A percentile compares a stretch with the other conserved stretches of the same genome.
These are phyloP conservation scores for Xylaria sp. DNA, from an alignment of 2,329 filamentous ascomycete genomes.

Conservation along the genomic window DNA sequence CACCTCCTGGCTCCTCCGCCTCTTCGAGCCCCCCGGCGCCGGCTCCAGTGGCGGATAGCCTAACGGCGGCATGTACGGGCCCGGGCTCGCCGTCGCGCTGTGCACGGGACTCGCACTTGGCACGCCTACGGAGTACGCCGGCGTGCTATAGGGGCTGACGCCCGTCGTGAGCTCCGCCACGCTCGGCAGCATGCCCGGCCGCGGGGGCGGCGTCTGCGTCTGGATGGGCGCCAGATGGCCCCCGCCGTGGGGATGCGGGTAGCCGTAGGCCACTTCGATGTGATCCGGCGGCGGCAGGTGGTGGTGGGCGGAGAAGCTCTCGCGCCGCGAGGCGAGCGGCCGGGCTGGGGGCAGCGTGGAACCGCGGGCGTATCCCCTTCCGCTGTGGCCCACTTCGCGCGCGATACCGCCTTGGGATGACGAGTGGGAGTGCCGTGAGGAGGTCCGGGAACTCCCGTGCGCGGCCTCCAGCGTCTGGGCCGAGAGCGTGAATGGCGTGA, in stretches of 20 bases:
- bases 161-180: constrained; percentile 61
- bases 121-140: constrained; percentile 45
- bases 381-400: constrained; percentile 35
- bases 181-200: constrained; percentile 50
- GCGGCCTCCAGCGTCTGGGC: constrained; percentile 45
- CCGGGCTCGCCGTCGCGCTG: constrained; percentile 40
- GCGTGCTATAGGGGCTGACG: constrained; percentile 55
- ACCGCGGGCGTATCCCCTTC: constrained; percentile 33
- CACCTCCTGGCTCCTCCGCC: constrained; percentile 47
- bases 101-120: constrained; percentile 36
- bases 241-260: constrained; percentile 33
- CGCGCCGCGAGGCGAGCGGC: constrained; percentile 38
- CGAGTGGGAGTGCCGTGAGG: constrained; percentile 37
- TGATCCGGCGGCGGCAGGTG: constrained; percentile 26
- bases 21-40: constrained; percentile 40
- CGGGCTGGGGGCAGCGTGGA: constrained; percentile 29
- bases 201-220: constrained; percentile 34
- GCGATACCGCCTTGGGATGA: constrained; percentile 44
- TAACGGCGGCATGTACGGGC: constrained; percentile 33
- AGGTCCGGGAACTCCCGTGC: constrained; percentile 36
- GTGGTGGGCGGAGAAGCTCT: constrained; percentile 34
- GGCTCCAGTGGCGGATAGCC: constrained; percentile 37
- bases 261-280: constrained; percentile 21
- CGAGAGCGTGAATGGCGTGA: constrained; percentile 74
- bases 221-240: constrained; percentile 51